phyloP scores from a whole-genome alignment of 1,139 yeast species.

The Magnusiomyces clavatus region DNA sequence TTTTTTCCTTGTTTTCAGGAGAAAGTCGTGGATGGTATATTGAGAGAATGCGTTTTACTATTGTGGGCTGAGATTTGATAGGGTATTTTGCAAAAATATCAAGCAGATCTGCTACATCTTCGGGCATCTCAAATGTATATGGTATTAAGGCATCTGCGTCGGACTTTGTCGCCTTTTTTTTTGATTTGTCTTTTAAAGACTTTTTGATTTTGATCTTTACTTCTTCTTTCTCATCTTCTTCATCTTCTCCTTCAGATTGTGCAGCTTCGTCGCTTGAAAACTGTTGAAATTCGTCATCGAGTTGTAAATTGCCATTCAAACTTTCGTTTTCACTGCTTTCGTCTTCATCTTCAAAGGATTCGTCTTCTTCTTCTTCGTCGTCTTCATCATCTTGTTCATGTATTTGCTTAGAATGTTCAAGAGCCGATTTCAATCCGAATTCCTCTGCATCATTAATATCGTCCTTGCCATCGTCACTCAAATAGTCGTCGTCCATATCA shows the following conservation, averaged over 20 bases:
- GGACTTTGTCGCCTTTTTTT: conserved; percentile 19
- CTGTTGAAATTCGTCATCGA: conserved; percentile 29
- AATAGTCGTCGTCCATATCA: conserved; percentile 40
- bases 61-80: conserved; percentile 39
- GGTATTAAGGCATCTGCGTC: conserved; percentile 41
- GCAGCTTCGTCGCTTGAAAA: conserved; percentile 25
- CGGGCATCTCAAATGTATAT: conserved; percentile 28
- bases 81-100: conserved; percentile 35
- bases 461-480: conserved; percentile 24
- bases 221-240: conserved; percentile 15
- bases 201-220: conserved; percentile 16
- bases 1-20: conserved; percentile 71
- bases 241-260: conserved; percentile 17
- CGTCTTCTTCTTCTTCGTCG: not conserved
- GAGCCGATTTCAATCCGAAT: conserved; percentile 22
- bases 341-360: conserved; percentile 34
- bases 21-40: conserved; percentile 70
- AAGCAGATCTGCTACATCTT: conserved; percentile 40
- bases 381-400: conserved; percentile 15
- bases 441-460: conserved; percentile 16
- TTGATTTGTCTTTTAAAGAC: conserved; percentile 4
- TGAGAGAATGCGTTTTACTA: conserved; percentile 50
- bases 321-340: conserved; percentile 20
- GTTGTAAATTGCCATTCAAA: conserved; percentile 22
- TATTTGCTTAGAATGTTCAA: conserved; percentile 8